Evolutionary conservation across 352 stramenopile species (phyloP).

Genomic region (Phytophthora nicotianae): DNA sequence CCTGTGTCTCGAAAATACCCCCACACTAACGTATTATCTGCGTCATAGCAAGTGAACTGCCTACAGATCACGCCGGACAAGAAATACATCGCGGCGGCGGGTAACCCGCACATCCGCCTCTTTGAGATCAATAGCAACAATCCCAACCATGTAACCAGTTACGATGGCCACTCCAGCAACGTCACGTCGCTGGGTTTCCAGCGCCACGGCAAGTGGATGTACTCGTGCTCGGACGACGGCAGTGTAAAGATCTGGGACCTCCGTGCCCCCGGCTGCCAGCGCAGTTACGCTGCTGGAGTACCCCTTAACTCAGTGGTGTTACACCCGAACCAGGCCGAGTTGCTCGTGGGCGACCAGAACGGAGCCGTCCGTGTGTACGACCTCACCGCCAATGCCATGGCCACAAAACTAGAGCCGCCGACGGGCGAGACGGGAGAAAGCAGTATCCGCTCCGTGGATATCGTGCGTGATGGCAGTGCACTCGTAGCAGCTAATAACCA

Average conservation of each 20-base stretch:
- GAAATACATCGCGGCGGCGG: constrained; percentile 95
- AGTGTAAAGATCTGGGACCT: constrained; percentile 96
- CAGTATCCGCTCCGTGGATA: constrained; percentile 92
- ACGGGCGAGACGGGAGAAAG: constrained; percentile 54
- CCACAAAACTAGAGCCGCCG: constrained; percentile 67
- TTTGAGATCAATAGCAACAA: constrained; percentile 98
- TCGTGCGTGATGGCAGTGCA: constrained; percentile 92
- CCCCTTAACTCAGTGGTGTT: constrained; percentile 96
- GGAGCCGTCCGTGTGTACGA: constrained; percentile 94
- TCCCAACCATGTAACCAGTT: constrained; percentile 94
- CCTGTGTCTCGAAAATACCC: constrained; percentile 5
- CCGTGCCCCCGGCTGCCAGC: constrained; percentile 80
- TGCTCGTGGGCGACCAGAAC: constrained; percentile 92
- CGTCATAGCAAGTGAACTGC: constrained; percentile 93
- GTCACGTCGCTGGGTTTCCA: constrained; percentile 99
- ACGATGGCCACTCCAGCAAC: constrained; percentile 96
- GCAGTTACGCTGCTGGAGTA: constrained; percentile 88
- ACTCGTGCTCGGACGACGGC: constrained; percentile 96
- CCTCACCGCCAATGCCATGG: constrained; percentile 79
- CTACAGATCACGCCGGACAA: constrained; percentile 98
- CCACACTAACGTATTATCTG: not conserved
- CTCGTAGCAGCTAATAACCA: constrained; percentile 95
- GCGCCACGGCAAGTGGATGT: constrained; percentile 97
- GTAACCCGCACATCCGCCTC: constrained; percentile 97
- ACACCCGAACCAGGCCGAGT: constrained; percentile 94